Conservation (phyloP, 129 eudicot genomes). For the Gnaphalium uliginosum region DNA sequence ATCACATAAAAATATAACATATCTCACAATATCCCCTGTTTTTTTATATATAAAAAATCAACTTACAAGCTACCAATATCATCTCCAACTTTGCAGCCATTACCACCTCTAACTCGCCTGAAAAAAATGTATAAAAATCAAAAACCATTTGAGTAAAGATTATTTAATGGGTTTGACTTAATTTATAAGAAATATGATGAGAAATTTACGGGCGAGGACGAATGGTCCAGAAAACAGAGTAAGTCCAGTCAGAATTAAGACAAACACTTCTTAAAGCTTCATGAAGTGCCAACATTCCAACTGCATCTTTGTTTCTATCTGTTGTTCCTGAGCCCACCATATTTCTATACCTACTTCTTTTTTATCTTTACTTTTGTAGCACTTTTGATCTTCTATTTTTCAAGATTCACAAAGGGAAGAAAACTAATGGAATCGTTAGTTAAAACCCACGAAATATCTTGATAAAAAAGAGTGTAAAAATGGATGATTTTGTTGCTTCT, state of each 20-base stretch:
- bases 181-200: neutral
- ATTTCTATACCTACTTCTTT: neutral
- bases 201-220: slow-evolving; percentile 83
- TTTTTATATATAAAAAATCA: neutral
- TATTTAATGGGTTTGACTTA: neutral
- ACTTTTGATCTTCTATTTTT: slow-evolving; percentile 12
- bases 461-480: neutral
- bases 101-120: slow-evolving; percentile 96
- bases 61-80: slow-evolving; percentile 97
- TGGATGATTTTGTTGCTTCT: slow-evolving; percentile 9
- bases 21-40: neutral
- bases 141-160: slow-evolving; percentile 33
- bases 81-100: slow-evolving; percentile 96
- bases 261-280: slow-evolving; percentile 77
- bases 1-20: slow-evolving; percentile 21
- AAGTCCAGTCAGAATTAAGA: slow-evolving; percentile 89
- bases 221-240: slow-evolving; percentile 97
- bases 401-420: slow-evolving; percentile 16
- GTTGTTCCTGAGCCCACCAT: slow-evolving; percentile 49
- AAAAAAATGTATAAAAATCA: slow-evolving; percentile 22
- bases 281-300: slow-evolving; percentile 51
- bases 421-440: slow-evolving; percentile 4
- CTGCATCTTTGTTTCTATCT: slow-evolving; percentile 50
- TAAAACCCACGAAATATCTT: neutral
- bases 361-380: slow-evolving; percentile 16